Conservation (phyloP, 768 basidiomycete species). For the Amanita muscaria region DNA sequence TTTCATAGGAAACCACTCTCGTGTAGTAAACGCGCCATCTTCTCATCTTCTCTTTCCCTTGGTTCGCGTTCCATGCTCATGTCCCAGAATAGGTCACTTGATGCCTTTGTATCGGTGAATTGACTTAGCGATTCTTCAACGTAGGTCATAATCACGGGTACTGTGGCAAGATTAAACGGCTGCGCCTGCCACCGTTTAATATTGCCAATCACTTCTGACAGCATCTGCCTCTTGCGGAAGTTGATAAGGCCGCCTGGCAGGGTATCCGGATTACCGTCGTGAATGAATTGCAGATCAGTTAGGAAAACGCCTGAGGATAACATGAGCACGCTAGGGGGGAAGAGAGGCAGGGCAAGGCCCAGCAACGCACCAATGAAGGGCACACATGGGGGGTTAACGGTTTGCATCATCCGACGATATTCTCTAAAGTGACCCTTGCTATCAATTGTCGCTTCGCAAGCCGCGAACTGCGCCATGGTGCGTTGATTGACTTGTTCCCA, state of each 20-base stretch:
- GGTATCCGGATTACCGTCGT: constrained; percentile 89
- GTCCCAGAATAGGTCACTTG: constrained; percentile 76
- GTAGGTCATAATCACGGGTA: constrained; percentile 60
- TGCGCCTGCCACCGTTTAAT: constrained; percentile 94
- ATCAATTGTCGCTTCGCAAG: constrained; percentile 86
- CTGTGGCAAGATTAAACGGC: constrained; percentile 75
- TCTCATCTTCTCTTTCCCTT: constrained; percentile 91
- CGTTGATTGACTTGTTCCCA: constrained; percentile 84
- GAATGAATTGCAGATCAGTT: constrained; percentile 94
- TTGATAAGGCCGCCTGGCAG: constrained; percentile 78
- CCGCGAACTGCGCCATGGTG: constrained; percentile 60
- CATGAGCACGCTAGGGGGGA: constrained; percentile 6
- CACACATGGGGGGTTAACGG: constrained; percentile 86
- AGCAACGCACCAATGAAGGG: constrained; percentile 82
- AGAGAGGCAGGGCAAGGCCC: not conserved
- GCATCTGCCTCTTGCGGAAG: constrained; percentile 91
- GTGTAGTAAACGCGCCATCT: constrained; percentile 85
- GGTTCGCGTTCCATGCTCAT: constrained; percentile 85
- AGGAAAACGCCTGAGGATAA: constrained; percentile 75
- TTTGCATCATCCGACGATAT: constrained; percentile 77
- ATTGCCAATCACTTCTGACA: constrained; percentile 94
- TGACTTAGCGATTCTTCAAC: constrained; percentile 73
- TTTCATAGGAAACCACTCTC: constrained; percentile 77
- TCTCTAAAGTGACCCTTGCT: constrained; percentile 91
- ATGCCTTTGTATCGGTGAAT: constrained; percentile 57